phyloP scores from a whole-genome alignment of 257 asterid genomes.

The Rubia yunnanensis region DNA sequence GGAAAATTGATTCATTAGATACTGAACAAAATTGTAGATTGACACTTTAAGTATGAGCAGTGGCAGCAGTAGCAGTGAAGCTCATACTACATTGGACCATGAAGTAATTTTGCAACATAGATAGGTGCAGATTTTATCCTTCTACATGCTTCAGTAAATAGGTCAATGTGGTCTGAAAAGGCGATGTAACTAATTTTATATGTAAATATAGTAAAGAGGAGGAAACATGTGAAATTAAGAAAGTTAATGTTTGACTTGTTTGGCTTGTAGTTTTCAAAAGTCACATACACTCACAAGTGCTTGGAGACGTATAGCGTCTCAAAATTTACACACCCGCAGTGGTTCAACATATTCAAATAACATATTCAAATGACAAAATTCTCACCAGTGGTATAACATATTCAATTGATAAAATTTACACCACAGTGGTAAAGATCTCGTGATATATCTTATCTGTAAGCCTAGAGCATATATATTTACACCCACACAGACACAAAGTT shows the following conservation, averaged over 20 bases:
- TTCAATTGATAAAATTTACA: neutral
- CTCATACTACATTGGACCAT: neutral
- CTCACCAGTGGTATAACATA: too few species aligned
- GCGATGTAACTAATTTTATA: neutral
- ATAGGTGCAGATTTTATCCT: neutral
- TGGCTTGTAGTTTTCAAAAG: neutral
- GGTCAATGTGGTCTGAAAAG: neutral
- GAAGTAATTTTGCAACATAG: conserved; percentile 3
- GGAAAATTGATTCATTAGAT: neutral
- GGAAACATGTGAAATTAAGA: neutral
- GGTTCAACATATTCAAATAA: too few species aligned
- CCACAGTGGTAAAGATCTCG: neutral
- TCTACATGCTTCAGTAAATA: neutral
- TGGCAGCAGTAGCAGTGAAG: neutral
- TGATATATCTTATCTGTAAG: neutral
- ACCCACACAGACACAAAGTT: too few species aligned
- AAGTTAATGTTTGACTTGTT: neutral
- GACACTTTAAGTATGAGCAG: neutral
- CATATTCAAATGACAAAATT: too few species aligned
- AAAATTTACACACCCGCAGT: too few species aligned
- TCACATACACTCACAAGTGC: neutral
- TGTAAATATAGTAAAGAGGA: neutral
- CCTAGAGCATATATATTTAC: too few species aligned
- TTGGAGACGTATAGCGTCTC: neutral
- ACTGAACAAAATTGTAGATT: neutral